Evolutionary conservation across 768 basidiomycete species (phyloP), one percentile per base, ranked within the genome.

Genomic region (Boletus tomentosulus): DNA sequence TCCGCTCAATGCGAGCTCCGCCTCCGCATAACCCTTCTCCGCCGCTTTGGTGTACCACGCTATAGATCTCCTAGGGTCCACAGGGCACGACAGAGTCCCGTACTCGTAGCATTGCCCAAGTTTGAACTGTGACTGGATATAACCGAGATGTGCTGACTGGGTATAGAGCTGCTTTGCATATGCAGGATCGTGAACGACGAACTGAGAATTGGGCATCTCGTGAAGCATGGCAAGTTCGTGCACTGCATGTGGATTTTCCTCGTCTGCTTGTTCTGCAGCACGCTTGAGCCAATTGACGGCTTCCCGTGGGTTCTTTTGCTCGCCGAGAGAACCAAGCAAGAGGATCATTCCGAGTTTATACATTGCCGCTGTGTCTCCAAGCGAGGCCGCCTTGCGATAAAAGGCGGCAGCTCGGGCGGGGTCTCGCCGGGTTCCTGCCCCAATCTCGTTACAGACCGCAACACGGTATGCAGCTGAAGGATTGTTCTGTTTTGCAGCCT

Each of bases 311-410:
- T 97, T 97, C 58, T 81, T 85, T 52, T 79, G 82, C 68, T 95
- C 92, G 25, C 85, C 87, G 5, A 98, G 78, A 15, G 84, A 72
- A 11, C 95, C 96, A 34, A 90, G 82, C 22, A 98, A 78, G 30
- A 97, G 79, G 58, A 98, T 89, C 87, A 97, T 95, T n/a, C 94
- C 94, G n/a, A 99, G 84, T 71, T 98, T 98, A 76, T 97, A 98
- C 97, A 98, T 99, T 3, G 94, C 97, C 27, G 96, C 86, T 0
- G 96, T 98, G 69, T 98, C 97, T 19, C 95, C 95, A 34, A 98
- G 75, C 1, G 93, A 93, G 9, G 94, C 94, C 4, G 97, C 92
- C 70, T 98, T 98, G 56, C 95, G 86, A 73, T 98, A 98, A 67
- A 99, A 98, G 5, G 93, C 87, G 27, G 93, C 86, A 8, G 97